Conservation (phyloP, 2,329 filamentous ascomycete genomes). For the Lasiodiplodia gonubiensis region DNA sequence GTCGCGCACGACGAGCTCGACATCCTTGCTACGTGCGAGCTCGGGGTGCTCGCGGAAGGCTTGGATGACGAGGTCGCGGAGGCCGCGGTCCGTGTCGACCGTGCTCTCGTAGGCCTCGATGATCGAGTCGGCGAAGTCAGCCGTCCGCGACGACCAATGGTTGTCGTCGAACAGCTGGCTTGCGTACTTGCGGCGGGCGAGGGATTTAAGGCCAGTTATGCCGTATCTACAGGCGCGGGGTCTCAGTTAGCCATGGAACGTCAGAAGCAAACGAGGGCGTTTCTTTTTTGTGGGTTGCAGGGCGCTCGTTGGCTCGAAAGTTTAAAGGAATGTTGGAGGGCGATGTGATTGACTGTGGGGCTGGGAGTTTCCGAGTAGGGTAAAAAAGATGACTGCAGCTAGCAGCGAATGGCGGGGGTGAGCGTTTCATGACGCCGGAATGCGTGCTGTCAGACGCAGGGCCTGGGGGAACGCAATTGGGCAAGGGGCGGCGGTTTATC, state of each 20-base stretch:
- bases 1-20: conserved; percentile 52
- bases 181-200: conserved; percentile 55
- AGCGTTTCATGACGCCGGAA: conserved; percentile 12
- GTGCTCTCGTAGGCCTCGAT: conserved; percentile 57
- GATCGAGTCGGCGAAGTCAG: conserved; percentile 55
- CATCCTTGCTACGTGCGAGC: conserved; percentile 52
- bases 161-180: conserved; percentile 46
- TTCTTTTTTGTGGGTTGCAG: conserved; percentile 5
- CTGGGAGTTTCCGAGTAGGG: conserved; percentile 3
- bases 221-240: conserved; percentile 47
- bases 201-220: conserved; percentile 53
- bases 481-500: conserved; percentile 26
- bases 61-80: conserved; percentile 55
- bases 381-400: conserved; percentile 29
- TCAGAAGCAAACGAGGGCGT: conserved; percentile 1
- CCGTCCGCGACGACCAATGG: conserved; percentile 46
- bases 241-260: conserved; percentile 6
- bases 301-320: conserved; percentile 9
- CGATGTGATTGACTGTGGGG: conserved; percentile 17
- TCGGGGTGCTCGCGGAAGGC: conserved; percentile 54
- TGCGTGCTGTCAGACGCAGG: conserved; percentile 15
- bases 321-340: background rate
- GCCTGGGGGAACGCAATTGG: conserved; percentile 31
- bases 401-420: conserved; percentile 4
- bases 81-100: conserved; percentile 56